Evolutionary conservation across 352 stramenopile species (phyloP), one percentile per base, ranked within the genome.

Genomic region (Phytophthora quininea): DNA sequence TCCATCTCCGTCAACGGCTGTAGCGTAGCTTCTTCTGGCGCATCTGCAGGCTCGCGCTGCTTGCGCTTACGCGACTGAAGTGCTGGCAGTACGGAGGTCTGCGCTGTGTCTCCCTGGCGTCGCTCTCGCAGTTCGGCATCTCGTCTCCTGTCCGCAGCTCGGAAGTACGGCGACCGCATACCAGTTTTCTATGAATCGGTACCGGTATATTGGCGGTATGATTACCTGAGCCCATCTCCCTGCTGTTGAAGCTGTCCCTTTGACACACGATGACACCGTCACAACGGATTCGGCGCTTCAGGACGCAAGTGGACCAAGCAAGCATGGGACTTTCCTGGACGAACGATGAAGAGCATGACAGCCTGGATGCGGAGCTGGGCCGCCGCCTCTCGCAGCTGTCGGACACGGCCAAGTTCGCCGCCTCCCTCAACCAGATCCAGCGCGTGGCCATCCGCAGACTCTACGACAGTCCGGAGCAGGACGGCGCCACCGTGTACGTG

Each of bases 1-100:
- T 94, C 85, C 76, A 94, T 88, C 30, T 86, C 81, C 5, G 86
- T 94, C 11, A 89, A 54, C 24, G 49, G 56, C 61, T 38, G 53
- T 37, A 2, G 10, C 10, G 27, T 35, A 35, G 27, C 42, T 11
- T 14, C 27, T 9, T 10, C 35, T 11, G 54, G 27, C 33, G 31
- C 38, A 27, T 31, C n/a, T 10, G 14, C 51, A 5, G 12, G 30
- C 40, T 65, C 54, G 30, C 58, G 54, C 31, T 72, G 54, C 24
- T 66, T 64, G 48, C 64, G 64, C 32, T 71, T 69, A 19, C 69
- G 63, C 1, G 54, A 60, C 10, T 33, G 38, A 11, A 76, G 10
- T 0, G 55, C 12, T 3, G 63, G 31, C 38, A 76, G 32, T 1
- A 51, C 11, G 43, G 51, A 57, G 31, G 11, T 1, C 10, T 40